A percentile compares a stretch with the other conserved stretches of the same genome.
Conservation (phyloP, 2,329 filamentous ascomycete genomes). For the Pseudonectria foliicola region DNA sequence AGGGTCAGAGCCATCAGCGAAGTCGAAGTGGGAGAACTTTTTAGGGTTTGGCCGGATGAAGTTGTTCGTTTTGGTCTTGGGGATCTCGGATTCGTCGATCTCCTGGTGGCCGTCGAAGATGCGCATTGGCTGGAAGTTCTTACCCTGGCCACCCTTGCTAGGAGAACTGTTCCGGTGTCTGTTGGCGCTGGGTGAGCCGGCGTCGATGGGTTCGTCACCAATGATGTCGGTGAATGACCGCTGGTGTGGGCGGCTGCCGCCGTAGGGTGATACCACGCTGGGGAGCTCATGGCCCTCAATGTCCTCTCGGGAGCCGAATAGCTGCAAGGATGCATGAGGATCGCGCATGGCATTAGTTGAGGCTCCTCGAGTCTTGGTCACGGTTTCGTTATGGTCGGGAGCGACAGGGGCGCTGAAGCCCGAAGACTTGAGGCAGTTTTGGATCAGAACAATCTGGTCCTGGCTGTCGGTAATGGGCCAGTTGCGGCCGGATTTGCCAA, state of each 20-base stretch:
- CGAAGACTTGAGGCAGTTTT: slow-evolving; percentile 48
- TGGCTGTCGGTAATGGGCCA: slow-evolving; percentile 90
- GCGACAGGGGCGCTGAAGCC: slow-evolving; percentile 27
- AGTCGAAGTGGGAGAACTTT: slow-evolving; percentile 82
- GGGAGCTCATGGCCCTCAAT: slow-evolving; percentile 43
- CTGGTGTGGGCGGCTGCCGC: slow-evolving; percentile 52
- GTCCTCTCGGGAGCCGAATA: slow-evolving; percentile 66
- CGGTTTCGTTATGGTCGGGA: slow-evolving; percentile 29
- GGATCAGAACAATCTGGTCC: slow-evolving; percentile 75
- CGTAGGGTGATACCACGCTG: slow-evolving; percentile 54
- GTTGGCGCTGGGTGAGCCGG: slow-evolving; percentile 37
- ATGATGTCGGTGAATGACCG: slow-evolving; percentile 69
- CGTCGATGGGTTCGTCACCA: slow-evolving; percentile 39
- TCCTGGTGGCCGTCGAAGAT: slow-evolving; percentile 52
- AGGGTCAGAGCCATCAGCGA: slow-evolving; percentile 57
- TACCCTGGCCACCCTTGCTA: slow-evolving; percentile 46
- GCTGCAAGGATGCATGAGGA: slow-evolving; percentile 63
- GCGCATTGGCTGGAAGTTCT: slow-evolving; percentile 56
- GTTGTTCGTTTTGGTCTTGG: slow-evolving; percentile 35
- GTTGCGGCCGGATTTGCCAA: slow-evolving; percentile 81
- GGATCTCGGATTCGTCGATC: slow-evolving; percentile 34
- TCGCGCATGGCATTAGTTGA: slow-evolving; percentile 52
- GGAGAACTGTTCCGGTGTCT: slow-evolving; percentile 47
- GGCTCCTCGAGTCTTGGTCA: slow-evolving; percentile 42
- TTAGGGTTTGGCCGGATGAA: slow-evolving; percentile 61